Evolutionary conservation across 129 eudicot genomes (phyloP), one percentile per base, ranked within the genome.

Genomic region (Lonicera japonica): DNA sequence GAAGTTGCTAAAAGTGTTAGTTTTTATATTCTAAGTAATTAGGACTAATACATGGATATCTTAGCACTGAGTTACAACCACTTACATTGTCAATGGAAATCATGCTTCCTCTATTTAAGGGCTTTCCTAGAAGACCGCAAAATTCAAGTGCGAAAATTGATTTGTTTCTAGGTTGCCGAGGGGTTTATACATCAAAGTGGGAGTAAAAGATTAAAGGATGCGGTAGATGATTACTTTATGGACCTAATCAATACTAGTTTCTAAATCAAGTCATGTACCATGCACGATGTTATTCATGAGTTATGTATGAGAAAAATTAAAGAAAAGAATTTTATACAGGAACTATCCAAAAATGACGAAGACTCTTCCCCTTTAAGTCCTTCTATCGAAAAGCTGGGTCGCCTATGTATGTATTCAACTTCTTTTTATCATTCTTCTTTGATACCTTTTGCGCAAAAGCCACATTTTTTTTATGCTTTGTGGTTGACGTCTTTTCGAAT

Each of bases 21-120:
- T 54, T 71, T 77, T 0, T 68, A 36, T 12, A 65, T 65, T 16
- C 70, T 60, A 20, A 45, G 61, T 29, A 69, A 76, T 54, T 61
- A 54, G 23, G 54, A 45, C 0, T 60, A 53, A 61, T 77, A 54
- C 74, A 53, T 70, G 55, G 61, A 66, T 18, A 59, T 56, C 2
- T 56, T 76, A 20, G 50, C 24, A 53, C 64, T 70, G 5, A 56
- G 80, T 48, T 75, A 75, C 58, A 41, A 56, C 40, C 71, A 68
- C 62, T 25, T 70, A 65, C 82, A 74, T 60, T 0, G 16, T 48
- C 70, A 47, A 43, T 40, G 65, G 60, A 76, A 75, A 69, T 38
- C 85, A 47, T 79, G 85, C 41, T 79, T 79, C 41, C 80, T 83
- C 6, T 75, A 79, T 51, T 57, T 79, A 25, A 78, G 75, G 40